Evolutionary conservation across 1,284 basidiomycete genomes (phyloP), one percentile per base, ranked within the genome.

Genomic region (Ganoderma boninense): DNA sequence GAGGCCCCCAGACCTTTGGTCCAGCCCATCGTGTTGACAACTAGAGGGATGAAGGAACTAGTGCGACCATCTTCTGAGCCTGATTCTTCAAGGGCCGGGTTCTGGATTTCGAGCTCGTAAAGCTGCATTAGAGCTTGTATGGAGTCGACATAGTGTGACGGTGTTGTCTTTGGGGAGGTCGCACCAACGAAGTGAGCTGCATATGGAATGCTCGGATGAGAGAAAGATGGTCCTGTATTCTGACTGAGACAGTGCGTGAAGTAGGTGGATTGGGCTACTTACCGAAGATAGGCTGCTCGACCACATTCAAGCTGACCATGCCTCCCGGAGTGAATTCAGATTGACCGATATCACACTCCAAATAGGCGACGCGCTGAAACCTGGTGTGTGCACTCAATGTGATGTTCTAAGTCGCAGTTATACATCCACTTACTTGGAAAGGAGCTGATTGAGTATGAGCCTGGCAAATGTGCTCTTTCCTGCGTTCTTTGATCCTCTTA

Each of bases 21-120:
- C 97, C 97, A 99, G 2, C 97, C 97, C 89, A 97, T 97, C 0
- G 95, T 98, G 80, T 99, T 99, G 67, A 99, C 89, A 11, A 99
- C 87, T 6, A 99, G 88, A 0, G 97, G 97, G 4, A 95, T 86
- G n/a, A 79, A 70, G 67, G 91, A 89, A 1, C 76, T 72, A 62
- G 90, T 85, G 54, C 86, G 84, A n/a, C 75, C 74, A 26, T 83
- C 81, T 5, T 78, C 80, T 6, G 75, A 66, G 2, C 76, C 76
- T 1, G 72, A 69, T 10, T 77, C 72, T 5, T 76, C 80, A 13
- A 78, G 68, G 16, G 75, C 74, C 16, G 87, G 85, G 71, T 87
- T 85, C 69, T 92, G 92, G 2, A 96, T 76, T 65, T 95, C 93
- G 64, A 92, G 83, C 42, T 84, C 87, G 81, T 95, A 98, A 2